phyloP scores from a whole-genome alignment of 2,329 filamentous ascomycete species.

The Colletotrichum chlorophyti region DNA sequence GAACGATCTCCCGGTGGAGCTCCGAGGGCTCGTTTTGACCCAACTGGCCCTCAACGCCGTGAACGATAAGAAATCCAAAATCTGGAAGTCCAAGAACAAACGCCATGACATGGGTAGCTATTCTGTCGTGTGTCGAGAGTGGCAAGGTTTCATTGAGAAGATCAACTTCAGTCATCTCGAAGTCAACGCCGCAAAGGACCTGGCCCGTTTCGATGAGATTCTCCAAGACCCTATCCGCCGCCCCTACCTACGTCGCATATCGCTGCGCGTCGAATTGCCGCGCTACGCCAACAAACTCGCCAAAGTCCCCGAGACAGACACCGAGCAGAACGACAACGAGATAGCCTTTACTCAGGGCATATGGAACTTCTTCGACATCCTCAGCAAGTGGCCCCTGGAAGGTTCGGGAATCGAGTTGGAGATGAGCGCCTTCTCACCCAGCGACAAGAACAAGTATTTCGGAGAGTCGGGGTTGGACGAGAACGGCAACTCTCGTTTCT shows the following conservation, averaged over 20 bases:
- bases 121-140: constrained; percentile 35
- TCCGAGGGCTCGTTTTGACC: constrained; percentile 24
- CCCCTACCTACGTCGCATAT: constrained; percentile 31
- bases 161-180: constrained; percentile 33
- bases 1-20: constrained; percentile 29
- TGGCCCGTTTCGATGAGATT: constrained; percentile 31
- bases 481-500: constrained; percentile 34
- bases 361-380: constrained; percentile 33
- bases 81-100: constrained; percentile 3
- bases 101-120: constrained; percentile 31
- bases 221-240: constrained; percentile 31
- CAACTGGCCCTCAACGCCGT: constrained; percentile 16
- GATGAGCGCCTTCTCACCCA: constrained; percentile 33
- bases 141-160: constrained; percentile 35
- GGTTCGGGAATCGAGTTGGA: constrained; percentile 33
- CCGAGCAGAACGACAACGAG: constrained; percentile 36
- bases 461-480: constrained; percentile 32
- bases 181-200: constrained; percentile 28
- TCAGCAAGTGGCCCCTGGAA: constrained; percentile 30
- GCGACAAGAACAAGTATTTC: constrained; percentile 31
- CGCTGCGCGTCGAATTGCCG: constrained; percentile 33
- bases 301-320: constrained; percentile 31
- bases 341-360: constrained; percentile 33
- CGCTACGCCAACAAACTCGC: constrained; percentile 29
- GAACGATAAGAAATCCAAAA: constrained; percentile 2